These are phyloP conservation scores for Cryptococcus sp. DNA, from an alignment of 1,284 basidiomycete genomes.

Conservation along the genomic window DNA sequence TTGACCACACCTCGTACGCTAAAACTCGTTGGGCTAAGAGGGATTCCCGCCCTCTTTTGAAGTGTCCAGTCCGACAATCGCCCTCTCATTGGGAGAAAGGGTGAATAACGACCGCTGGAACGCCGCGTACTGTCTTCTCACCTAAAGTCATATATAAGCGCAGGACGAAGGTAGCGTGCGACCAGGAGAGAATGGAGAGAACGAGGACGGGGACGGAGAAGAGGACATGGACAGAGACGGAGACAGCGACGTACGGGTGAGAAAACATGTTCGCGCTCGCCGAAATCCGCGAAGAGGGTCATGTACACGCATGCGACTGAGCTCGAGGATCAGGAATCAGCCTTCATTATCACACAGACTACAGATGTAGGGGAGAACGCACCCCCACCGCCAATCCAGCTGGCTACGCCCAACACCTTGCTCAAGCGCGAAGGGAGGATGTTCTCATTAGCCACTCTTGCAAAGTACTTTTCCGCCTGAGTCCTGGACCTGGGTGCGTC, in stretches of 20 bases:
- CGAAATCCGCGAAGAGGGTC: constrained; percentile 49
- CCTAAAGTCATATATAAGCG: not conserved
- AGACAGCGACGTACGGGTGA: constrained; percentile 40
- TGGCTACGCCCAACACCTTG: constrained; percentile 34
- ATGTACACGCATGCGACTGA: constrained; percentile 46
- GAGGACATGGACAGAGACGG: no score
- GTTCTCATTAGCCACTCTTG: constrained; percentile 31
- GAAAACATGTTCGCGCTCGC: constrained; percentile 49
- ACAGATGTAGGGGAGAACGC: not conserved
- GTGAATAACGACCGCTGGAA: not conserved
- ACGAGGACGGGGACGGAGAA: no score
- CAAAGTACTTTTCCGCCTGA: constrained; percentile 39
- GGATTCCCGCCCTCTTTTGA: no score
- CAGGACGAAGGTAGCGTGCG: not conserved
- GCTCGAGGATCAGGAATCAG: not conserved
- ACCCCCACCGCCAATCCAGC: constrained; percentile 33
- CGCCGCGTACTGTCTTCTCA: not conserved
- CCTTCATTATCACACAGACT: not conserved
- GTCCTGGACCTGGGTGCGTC: constrained; percentile 19
- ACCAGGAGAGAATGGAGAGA: no score
- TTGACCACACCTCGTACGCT: no score
- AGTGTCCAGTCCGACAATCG: not conserved
- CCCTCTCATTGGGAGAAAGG: not conserved
- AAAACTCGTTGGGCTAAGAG: no score
- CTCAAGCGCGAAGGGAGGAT: constrained; percentile 25